Evolutionary conservation across 208 protist species (phyloP).

Genomic region (Sergeia podlipaevii): DNA sequence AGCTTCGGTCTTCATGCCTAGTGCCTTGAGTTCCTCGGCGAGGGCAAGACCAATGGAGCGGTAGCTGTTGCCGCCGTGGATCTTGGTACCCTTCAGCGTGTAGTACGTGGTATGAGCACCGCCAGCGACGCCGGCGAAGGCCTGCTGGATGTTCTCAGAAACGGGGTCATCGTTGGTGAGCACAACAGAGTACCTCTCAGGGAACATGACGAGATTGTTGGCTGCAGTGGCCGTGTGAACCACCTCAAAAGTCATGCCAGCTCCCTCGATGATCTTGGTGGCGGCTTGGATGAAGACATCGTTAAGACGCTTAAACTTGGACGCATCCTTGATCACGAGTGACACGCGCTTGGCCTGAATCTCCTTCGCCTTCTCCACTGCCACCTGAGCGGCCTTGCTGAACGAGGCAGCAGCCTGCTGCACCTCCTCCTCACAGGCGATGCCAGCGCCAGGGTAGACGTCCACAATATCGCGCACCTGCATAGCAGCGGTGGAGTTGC

Average conservation of each 20-base stretch:
- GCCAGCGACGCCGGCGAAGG: slow-evolving; percentile 65
- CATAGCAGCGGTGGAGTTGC: slow-evolving; percentile 33
- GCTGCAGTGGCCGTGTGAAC: slow-evolving; percentile 41
- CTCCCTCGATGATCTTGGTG: slow-evolving; percentile 44
- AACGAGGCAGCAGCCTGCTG: slow-evolving; percentile 40
- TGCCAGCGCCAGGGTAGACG: slow-evolving; percentile 62
- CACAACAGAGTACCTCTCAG: slow-evolving; percentile 63
- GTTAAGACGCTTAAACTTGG: slow-evolving; percentile 71
- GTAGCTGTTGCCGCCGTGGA: slow-evolving; percentile 74
- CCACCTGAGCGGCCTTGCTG: slow-evolving; percentile 58
- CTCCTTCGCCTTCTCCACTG: slow-evolving; percentile 59
- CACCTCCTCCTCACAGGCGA: slow-evolving; percentile 44
- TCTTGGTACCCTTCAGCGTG: slow-evolving; percentile 43
- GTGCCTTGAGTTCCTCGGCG: slow-evolving; percentile 49
- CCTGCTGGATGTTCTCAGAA: slow-evolving; percentile 63
- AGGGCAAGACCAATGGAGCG: slow-evolving; percentile 66
- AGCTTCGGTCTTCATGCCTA: slow-evolving; percentile 70
- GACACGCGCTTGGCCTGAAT: slow-evolving; percentile 50
- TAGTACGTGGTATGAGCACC: slow-evolving; percentile 61
- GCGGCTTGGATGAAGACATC: slow-evolving; percentile 52
- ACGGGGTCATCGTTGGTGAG: slow-evolving; percentile 67
- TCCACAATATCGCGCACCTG: slow-evolving; percentile 78
- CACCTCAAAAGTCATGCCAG: slow-evolving; percentile 55
- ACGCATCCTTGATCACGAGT: slow-evolving; percentile 70
- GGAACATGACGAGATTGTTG: slow-evolving; percentile 71